Evolutionary conservation across 2,329 filamentous ascomycete species (phyloP), one percentile per base, ranked within the genome.

Genomic region (Phaeoacremonium minimum): DNA sequence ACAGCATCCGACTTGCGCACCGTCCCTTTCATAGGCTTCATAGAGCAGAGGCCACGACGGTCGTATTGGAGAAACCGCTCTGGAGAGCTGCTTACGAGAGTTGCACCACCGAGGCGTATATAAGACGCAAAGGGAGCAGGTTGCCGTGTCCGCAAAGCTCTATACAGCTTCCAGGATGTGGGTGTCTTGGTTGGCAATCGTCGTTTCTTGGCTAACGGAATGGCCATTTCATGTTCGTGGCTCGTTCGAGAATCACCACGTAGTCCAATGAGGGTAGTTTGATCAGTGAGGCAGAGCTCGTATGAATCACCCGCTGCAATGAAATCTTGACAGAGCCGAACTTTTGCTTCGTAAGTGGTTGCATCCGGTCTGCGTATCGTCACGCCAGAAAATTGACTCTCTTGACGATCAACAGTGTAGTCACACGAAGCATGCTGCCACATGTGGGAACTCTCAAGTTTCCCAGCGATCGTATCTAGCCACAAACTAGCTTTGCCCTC

Each of bases 11-110:
- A 77, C 50, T 95, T 95, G 49, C 82, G 82, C n/a, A 96, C 88
- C 0, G 91, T 97, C 32, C 91, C 91, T 66, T 97, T 97, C 79
- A 97, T 97, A 0, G 91, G 91, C 7, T 90, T 80, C 73, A 96
- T 93, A 43, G 85, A 80, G 55, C 83, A 87, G 29, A 67, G 60
- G 1, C 83, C 82, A 1, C 59, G 61, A 2, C 52, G 43, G 36
- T 61, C 54, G 48, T 69, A 65, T 32, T 77, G 78, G 13, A 97
- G 75, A 55, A 95, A 97, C 4, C 90, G 85, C 62, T 97, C 91
- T 0, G 91, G 91, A 4, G 87, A 95, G 50, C 83, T 86, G 58
- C 85, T 86, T 30, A 95, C 69, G 18, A 97, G 72, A 2, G 87
- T 89, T 4, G 77, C 75, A 19, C 64, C 60, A 4, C 78, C 77